phyloP scores from a whole-genome alignment of 73 alveolate genomes.

The Loxodes magnus region DNA sequence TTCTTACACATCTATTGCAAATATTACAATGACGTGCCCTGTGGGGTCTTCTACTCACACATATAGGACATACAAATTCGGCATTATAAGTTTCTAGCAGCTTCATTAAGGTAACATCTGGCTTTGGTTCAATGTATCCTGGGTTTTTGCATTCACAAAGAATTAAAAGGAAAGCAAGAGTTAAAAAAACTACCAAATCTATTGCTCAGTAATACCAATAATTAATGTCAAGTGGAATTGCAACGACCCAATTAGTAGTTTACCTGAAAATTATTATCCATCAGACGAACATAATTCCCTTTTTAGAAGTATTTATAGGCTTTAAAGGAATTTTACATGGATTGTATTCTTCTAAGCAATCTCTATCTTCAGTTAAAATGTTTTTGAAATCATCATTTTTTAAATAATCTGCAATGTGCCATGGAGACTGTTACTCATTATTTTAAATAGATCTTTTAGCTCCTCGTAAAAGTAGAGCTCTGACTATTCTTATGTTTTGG shows the following conservation, averaged over 20 bases:
- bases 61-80: slow-evolving; percentile 32
- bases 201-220: not conserved
- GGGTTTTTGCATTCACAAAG: slow-evolving; percentile 8
- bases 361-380: too few species aligned
- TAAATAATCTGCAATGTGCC: slow-evolving; percentile 11
- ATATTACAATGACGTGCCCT: slow-evolving; percentile 51
- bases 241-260: not conserved
- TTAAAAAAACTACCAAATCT: slow-evolving; percentile 6
- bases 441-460: not conserved
- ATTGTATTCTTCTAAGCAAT: not conserved
- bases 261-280: not conserved
- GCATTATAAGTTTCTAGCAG: slow-evolving; percentile 22
- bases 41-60: slow-evolving; percentile 37
- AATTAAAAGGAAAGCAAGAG: not conserved
- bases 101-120: not conserved
- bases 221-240: not conserved
- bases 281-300: not conserved
- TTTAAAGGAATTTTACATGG: slow-evolving; percentile 2
- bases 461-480: slow-evolving; percentile 11
- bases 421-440: not conserved
- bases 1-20: slow-evolving; percentile 60
- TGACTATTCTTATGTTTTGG: not conserved
- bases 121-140: not conserved
- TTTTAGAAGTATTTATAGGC: slow-evolving; percentile 3
- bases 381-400: too few species aligned